Evolutionary conservation across 208 protist species (phyloP), one percentile per base, ranked within the genome.

Genomic region (Leishmania aethiopica): DNA sequence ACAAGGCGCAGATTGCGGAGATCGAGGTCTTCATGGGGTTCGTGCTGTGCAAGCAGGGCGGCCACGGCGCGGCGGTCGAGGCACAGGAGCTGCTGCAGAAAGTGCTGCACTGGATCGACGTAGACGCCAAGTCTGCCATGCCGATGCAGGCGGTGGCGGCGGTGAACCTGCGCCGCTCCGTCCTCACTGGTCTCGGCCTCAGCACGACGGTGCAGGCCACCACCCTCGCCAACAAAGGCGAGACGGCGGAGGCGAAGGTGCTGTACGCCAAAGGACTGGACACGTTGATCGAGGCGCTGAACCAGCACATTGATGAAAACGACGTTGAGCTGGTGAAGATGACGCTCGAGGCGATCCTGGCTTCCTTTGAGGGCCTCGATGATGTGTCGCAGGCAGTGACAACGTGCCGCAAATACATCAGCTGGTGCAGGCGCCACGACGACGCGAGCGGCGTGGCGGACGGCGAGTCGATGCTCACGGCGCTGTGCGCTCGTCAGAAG

Each of bases 131-230:
- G 83, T 82, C 88, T 6, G 92, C 91, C 42, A 91, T 91, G 90
- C 95, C 95, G 67, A 96, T 98, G 90, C 92, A 96, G 83, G 92
- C 94, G 0, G 95, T 98, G 42, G 91, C 95, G 10, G 95, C 93
- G 3, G 87, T 95, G 40, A 94, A 98, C 78, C 91, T 96, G 78
- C 89, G 93, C 35, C 93, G 94, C 81, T 89, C 86, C 10, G 89
- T 98, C 17, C 67, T 97, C n/a, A 91, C 90, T 0, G 94, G 93
- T n/a, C 80, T 96, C 25, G 95, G 92, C 17, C 71, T 90, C 40
- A 92, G 89, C 74, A 77, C 86, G 35, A 87, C 87, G 47, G 70
- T 81, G 40, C 80, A 88, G 60, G 95, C 90, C 11, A 86, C 78
- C 2, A 78, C 70, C 5, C 75, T 85, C 19, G 84, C 75, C 22